A percentile compares a stretch with the other conserved stretches of the same genome.
phyloP scores from a whole-genome alignment of 1,139 yeast genomes.

The Yamadazyma sp. region DNA sequence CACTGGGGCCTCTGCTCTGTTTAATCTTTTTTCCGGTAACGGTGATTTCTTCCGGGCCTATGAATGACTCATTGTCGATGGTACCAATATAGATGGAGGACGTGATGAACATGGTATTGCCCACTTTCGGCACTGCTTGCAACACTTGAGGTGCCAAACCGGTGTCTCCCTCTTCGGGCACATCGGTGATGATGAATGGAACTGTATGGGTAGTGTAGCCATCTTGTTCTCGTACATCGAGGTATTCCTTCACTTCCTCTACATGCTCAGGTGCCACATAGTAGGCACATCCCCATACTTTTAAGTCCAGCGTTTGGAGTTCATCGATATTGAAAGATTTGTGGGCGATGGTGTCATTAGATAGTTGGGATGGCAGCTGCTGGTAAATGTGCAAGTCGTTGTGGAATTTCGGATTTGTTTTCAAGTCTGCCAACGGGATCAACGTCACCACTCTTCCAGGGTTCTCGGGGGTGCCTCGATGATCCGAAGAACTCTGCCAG shows the following conservation, averaged over 20 bases:
- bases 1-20: slow-evolving; percentile 72
- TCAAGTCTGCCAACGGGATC: slow-evolving; percentile 57
- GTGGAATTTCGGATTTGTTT: slow-evolving; percentile 35
- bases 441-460: slow-evolving; percentile 92
- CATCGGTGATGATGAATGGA: slow-evolving; percentile 54
- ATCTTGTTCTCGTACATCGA: slow-evolving; percentile 83
- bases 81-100: slow-evolving; percentile 81
- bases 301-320: slow-evolving; percentile 46
- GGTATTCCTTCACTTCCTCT: slow-evolving; percentile 58
- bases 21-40: slow-evolving; percentile 63
- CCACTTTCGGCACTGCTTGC: slow-evolving; percentile 20
- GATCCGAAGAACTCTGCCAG: slow-evolving; percentile 91
- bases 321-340: slow-evolving; percentile 14
- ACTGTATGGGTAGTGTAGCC: slow-evolving; percentile 79
- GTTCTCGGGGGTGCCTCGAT: slow-evolving; percentile 78
- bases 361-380: slow-evolving; percentile 16
- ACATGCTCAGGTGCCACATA: slow-evolving; percentile 71
- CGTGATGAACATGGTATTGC: slow-evolving; percentile 43
- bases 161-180: slow-evolving; percentile 21
- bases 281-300: slow-evolving; percentile 80
- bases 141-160: slow-evolving; percentile 11
- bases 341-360: slow-evolving; percentile 6
- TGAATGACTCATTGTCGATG: slow-evolving; percentile 73
- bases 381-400: slow-evolving; percentile 48
- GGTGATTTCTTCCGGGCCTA: slow-evolving; percentile 70